These are phyloP conservation scores for sorghum (Sorghum bicolor) DNA, from an alignment of 176 grass and related monocot species.

Conservation along the genomic window Sorghum_bicolor_NCBIv3 NC_012874.2:56036001-56036500, in stretches of 20 bases:
- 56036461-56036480: not conserved
- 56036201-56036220: not conserved
- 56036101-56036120: not conserved
- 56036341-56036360: not conserved
- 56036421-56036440: not conserved
- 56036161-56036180: constrained; percentile 15
- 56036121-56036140: not conserved
- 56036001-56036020: constrained; percentile 43
- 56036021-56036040: constrained; percentile 53
- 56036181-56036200: constrained; percentile 33
- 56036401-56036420: not conserved
- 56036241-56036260: not conserved
- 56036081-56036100: not conserved
- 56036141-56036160: not conserved
- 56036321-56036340: constrained; percentile 1
- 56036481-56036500: not conserved
- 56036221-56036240: not conserved
- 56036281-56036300: not conserved
- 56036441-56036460: not conserved
- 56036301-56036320: not conserved
- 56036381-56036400: not conserved
- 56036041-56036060: constrained; percentile 35
- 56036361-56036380: constrained; percentile 11
- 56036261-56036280: not conserved
- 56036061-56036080: constrained; percentile 39